Evolutionary conservation across 2,329 filamentous ascomycete genomes (phyloP).

Genomic region (Stagonosporopsis tanaceti): DNA sequence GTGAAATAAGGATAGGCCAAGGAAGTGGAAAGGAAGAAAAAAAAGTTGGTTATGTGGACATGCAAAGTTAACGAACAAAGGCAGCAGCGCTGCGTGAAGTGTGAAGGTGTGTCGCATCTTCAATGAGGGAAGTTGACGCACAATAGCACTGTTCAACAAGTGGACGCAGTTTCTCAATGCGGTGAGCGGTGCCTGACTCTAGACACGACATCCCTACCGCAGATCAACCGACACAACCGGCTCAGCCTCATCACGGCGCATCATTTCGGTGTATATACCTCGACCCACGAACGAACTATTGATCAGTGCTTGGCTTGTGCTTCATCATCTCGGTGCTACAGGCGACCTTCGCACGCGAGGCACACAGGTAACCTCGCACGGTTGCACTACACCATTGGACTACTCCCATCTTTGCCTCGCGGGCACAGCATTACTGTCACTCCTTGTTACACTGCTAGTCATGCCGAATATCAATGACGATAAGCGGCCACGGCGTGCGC

Average conservation of each 20-base stretch:
- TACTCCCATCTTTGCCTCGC: not conserved
- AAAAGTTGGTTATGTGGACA: slow-evolving; percentile 1
- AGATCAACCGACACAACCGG: slow-evolving; percentile 9
- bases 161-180: slow-evolving; percentile 15
- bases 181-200: slow-evolving; percentile 10
- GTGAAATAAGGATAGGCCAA: not conserved
- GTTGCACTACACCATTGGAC: not conserved
- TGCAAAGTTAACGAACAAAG: slow-evolving; percentile 4
- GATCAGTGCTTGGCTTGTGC: not conserved
- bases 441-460: not conserved
- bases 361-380: too few species aligned
- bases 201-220: slow-evolving; percentile 13
- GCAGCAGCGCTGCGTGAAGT: slow-evolving; percentile 8
- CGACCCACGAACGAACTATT: not conserved
- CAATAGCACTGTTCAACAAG: slow-evolving; percentile 20
- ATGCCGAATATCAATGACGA: not conserved
- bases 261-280: not conserved
- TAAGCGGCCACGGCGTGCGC: too few species aligned
- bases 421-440: not conserved
- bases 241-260: slow-evolving; percentile 9
- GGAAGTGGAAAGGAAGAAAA: not conserved
- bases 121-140: slow-evolving; percentile 4
- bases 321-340: not conserved
- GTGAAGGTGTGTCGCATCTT: slow-evolving; percentile 4
- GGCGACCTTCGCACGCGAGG: not conserved